Evolutionary conservation across 1,284 basidiomycete species (phyloP), one percentile per base, ranked within the genome.

Genomic region (Leccinum angustisporum): DNA sequence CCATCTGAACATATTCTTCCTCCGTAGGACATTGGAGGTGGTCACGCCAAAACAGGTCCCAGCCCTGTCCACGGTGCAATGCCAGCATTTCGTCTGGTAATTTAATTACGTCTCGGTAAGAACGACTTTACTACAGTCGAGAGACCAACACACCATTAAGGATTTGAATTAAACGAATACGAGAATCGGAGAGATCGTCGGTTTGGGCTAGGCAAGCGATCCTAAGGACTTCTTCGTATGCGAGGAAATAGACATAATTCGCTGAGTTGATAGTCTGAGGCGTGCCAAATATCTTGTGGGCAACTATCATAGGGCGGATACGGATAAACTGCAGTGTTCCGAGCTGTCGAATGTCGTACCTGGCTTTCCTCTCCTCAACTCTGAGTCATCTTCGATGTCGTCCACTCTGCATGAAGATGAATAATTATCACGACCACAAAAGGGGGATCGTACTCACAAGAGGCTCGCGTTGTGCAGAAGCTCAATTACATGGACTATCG

Each of bases 391-490:
- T 73, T 94, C 91, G 27, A 94, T 91, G 13, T 50, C 46, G 13
- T 50, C 46, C 21, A 50, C 21, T 14, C 46, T 50, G 21, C 13
- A 50, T 14, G 68, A 57, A 52, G 8, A 9, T 66, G 2, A 62
- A 54, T 5, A 9, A 8, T 3, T 7, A 51, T 51, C 52, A 5
- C 16, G 4, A 21, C 10, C 30, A 21, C 11, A n/a, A 46, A 11
- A 31, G 14, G 36, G 46, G 46, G 9, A 50, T 13, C 1, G 11
- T 1, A 56, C 16, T 54, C 60, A 73, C 71, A 72, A 56, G 43
- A 99, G 80, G 73, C 93, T 96, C 2, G 95, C 94, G 58, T 90
- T 95, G 72, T 99, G 97, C 46, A 99, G 82, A 88, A 96, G 95
- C 65, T 88, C 87, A 34, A 98, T 90, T 25, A 98, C 85, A 60